Base-by-base conservation (phyloP, 371 early-diverging fungal genomes). In the Blyttiomyces sp. region DNA sequence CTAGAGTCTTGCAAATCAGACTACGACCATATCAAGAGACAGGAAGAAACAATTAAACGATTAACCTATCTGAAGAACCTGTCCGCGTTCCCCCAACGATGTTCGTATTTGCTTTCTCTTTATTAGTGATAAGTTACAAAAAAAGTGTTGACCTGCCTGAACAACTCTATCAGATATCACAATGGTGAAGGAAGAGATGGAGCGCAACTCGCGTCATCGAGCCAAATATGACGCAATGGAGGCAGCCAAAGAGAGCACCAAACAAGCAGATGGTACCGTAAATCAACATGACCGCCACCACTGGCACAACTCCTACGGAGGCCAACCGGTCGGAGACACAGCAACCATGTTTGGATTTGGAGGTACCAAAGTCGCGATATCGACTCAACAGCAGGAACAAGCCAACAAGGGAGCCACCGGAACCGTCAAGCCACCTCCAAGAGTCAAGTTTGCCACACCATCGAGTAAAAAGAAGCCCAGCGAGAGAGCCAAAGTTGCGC, bases 271-370 rank as follows among this genome's bases (percentile, higher is more conserved):
- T n/a, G n/a, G n/a, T n/a, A n/a, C n/a, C n/a, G n/a, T n/a, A 19
- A 28, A 50, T 24, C 26, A 4, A 42, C 54, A 54, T 30, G 54
- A 33, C n/a, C 54, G 54, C 5, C 54, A 54, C 24, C 54, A 54
- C 28, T 54, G 54, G 54, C 54, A 54, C 39, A 43, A 23, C 7
- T 21, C n/a, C 33, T 54, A 54, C 28, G 54, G 54, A 39, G 54
- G 54, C 17, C 16, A 21, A 36, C 39, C 42, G 16, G 36, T 54
- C 4, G 39, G 39, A 17, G 39, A 54, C 28, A 24, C 54, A 24
- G 16, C 42, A 17, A 43, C 34, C 21, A 54, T 43, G 54, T 24
- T 30, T 17, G 54, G 39, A 21, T 54, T 54, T 23, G 24, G 24
- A n/a, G 54, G 42, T 24, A n/a, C 34, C 19, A 43, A 39, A 19